Base-by-base conservation (phyloP, 208 protist species). In the Trypanosoma caninum region DNA sequence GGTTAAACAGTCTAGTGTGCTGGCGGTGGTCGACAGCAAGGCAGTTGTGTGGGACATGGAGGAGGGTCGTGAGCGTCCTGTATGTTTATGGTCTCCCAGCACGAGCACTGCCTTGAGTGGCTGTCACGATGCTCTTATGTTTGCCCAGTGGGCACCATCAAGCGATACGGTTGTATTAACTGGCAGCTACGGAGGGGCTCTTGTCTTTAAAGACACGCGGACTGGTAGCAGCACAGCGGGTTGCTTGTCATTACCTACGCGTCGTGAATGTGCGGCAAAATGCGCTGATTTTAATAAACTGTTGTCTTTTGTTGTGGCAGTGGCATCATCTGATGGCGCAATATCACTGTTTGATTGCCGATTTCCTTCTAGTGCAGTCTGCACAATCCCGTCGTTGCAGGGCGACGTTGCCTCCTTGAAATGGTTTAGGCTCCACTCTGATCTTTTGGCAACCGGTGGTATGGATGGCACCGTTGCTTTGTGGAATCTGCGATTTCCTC, bases 341-440 rank as follows among this genome's bases (percentile, higher is more conserved):
- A 72, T 89, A 35, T 74, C 77, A 27, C 41, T 94, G 2, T 94
- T 82, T 72, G 87, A 94, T 61, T 82, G 78, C 25, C 80, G 87
- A 16, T 76, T 80, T 74, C 76, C 69, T 8, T 45, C 65, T 2
- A 62, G 52, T n/a, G 51, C 87, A 16, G 59, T 94, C 9, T 69
- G 76, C 16, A 77, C 76, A 3, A 63, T 89, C 31, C 73, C 84
- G 8, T 84, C 87, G 6, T 67, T 87, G 44, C 87, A 94, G 44
- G 87, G 87, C 25, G 82, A 90, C 46, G 72, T 88, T 6, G 60
- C 78, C 25, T 68, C 72, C 8, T 45, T 94, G 69, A 69, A 69
- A 58, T 94, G 80, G 78, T 59, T 84, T 50, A 65, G 69, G 33
- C 73, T 91, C 30, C 73, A 91, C 35, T 72, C 80, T 0, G 87